A percentile compares a stretch with the other conserved stretches of the same genome.
Conservation (phyloP, 257 asterid species). For the Jasminum sambac region DNA sequence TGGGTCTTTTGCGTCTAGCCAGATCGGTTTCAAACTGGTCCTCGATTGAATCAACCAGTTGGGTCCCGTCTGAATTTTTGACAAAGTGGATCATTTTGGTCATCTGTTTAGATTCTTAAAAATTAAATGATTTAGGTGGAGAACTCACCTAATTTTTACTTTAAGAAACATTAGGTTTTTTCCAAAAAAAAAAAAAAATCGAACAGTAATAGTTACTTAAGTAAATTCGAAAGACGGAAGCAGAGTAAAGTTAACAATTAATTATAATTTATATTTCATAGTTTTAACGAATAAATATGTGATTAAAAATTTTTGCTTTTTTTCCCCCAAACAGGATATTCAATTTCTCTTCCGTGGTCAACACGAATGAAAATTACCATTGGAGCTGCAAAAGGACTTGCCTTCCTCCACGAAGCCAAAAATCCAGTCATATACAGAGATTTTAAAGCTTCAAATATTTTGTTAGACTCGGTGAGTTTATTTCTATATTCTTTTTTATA, state of each 20-base stretch:
- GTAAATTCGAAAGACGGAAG: not conserved
- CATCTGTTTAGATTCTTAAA: not conserved
- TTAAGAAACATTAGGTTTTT: too few species aligned
- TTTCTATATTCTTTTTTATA: not conserved
- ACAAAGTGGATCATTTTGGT: not conserved
- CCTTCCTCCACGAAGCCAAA: conserved; percentile 28
- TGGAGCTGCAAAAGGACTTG: conserved; percentile 34
- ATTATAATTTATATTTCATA: not conserved
- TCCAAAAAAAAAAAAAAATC: too few species aligned
- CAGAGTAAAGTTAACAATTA: not conserved
- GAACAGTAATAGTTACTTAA: too few species aligned
- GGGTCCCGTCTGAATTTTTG: not conserved
- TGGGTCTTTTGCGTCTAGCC: not conserved
- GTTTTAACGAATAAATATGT: not conserved
- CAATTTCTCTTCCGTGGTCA: conserved; percentile 28
- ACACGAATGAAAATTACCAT: conserved; percentile 25
- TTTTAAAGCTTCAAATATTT: conserved; percentile 31
- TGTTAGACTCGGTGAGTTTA: conserved; percentile 26
- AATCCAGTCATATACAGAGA: conserved; percentile 29
- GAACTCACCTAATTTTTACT: too few species aligned
- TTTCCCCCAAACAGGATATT: conserved; percentile 16
- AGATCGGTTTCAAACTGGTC: not conserved
- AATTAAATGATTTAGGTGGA: too few species aligned
- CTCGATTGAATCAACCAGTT: not conserved
- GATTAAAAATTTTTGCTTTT: not conserved